These are phyloP conservation scores for Solanum piurae DNA, from an alignment of 257 asterid genomes.

Conservation along the genomic window DNA sequence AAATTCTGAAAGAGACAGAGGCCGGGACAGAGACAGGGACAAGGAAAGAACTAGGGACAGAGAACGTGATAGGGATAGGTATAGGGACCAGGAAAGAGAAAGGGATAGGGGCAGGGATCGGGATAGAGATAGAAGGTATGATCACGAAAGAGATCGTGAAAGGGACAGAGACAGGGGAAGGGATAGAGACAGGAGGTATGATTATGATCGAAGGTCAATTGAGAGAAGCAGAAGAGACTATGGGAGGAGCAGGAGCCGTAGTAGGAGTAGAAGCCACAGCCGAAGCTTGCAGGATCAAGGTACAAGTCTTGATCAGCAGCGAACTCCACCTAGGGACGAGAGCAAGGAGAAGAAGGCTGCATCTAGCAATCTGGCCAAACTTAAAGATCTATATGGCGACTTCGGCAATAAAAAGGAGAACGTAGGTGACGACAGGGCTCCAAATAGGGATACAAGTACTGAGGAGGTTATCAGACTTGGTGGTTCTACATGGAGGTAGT, in stretches of 20 bases:
- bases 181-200: constrained; percentile 24
- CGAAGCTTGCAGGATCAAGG: constrained; percentile 32
- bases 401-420: constrained; percentile 51
- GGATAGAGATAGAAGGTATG: constrained; percentile 37
- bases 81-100: constrained; percentile 21
- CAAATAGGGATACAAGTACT: constrained; percentile 42
- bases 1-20: constrained; percentile 4
- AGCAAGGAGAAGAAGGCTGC: constrained; percentile 43
- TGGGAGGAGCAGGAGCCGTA: constrained; percentile 44
- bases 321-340: constrained; percentile 34
- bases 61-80: constrained; percentile 16
- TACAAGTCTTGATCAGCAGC: constrained; percentile 24
- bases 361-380: constrained; percentile 88
- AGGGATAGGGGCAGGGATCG: constrained; percentile 21
- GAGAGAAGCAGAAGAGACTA: constrained; percentile 53
- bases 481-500: constrained; percentile 80
- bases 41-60: constrained; percentile 14
- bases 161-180: constrained; percentile 30
- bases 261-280: constrained; percentile 52
- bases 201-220: constrained; percentile 36
- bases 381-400: constrained; percentile 82
- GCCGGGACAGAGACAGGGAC: constrained; percentile 9
- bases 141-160: constrained; percentile 32
- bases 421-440: constrained; percentile 25
- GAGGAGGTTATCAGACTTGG: constrained; percentile 95